A percentile compares a stretch with the other conserved stretches of the same genome.
These are phyloP conservation scores for Marasmius oreades DNA, from an alignment of 1,284 basidiomycete genomes.

Conservation along the genomic window DNA sequence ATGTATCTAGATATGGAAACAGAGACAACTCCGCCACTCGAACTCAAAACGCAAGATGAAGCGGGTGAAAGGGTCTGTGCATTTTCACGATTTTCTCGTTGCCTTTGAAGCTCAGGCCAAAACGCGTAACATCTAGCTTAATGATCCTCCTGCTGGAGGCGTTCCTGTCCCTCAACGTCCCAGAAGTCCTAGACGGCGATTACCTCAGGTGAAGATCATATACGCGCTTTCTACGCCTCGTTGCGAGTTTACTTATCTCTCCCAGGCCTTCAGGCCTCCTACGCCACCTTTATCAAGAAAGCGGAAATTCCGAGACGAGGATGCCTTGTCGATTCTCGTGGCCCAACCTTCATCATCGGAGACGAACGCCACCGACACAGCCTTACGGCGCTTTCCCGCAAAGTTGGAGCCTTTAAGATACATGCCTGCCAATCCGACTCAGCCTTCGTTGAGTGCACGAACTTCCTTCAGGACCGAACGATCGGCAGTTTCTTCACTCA, in stretches of 20 bases:
- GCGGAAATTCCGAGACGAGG: constrained; percentile 23
- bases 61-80: neutral
- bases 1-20: too few relatives aligned
- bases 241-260: neutral
- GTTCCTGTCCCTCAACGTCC: too few relatives aligned
- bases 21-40: neutral
- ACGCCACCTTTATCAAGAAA: constrained; percentile 49
- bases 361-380: neutral
- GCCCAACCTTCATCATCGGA: neutral
- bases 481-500: constrained; percentile 24
- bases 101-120: too few relatives aligned
- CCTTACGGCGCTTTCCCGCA: neutral
- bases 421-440: constrained; percentile 2
- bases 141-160: too few relatives aligned
- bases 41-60: too few relatives aligned
- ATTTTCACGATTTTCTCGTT: neutral
- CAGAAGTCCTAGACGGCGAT: constrained; percentile 20
- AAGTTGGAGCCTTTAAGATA: constrained; percentile 19
- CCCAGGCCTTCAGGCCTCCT: constrained; percentile 50
- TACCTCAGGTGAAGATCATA: constrained; percentile 28
- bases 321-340: constrained; percentile 15
- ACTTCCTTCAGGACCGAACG: constrained; percentile 32
- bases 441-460: constrained; percentile 12
- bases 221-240: neutral
- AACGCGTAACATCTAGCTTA: too few relatives aligned